Percentiles rank a stretch among this genome's conserved stretches.
Conservation (phyloP, 148 eudicot genomes). For the Amaranthus palmeri region DNA sequence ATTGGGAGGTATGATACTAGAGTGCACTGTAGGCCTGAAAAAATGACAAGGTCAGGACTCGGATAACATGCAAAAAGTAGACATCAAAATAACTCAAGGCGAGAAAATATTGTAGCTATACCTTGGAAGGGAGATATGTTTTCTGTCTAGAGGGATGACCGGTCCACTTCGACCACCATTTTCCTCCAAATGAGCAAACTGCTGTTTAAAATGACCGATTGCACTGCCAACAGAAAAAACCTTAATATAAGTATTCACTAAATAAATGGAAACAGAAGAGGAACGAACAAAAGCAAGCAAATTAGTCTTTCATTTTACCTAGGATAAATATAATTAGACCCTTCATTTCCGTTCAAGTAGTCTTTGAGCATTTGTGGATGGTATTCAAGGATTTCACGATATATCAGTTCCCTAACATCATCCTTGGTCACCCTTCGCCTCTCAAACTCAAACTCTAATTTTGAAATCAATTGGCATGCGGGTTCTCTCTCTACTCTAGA, state of each 20-base stretch:
- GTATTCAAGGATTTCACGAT: conserved; percentile 70
- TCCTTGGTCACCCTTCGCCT: conserved; percentile 56
- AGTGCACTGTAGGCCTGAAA: conserved; percentile 69
- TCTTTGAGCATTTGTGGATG: conserved; percentile 73
- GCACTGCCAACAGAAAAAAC: conserved; percentile 40
- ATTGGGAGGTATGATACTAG: conserved; percentile 50
- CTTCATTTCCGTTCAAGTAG: conserved; percentile 59
- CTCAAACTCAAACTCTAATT: conserved; percentile 78
- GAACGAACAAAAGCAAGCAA: not conserved
- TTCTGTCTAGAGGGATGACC: conserved; percentile 59
- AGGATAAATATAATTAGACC: conserved; percentile 57
- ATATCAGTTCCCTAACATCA: conserved; percentile 63
- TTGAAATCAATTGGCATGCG: conserved; percentile 60
- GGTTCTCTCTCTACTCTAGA: conserved; percentile 74
- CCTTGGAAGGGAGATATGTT: conserved; percentile 68
- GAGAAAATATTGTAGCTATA: conserved; percentile 6
- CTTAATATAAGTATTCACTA: not conserved
- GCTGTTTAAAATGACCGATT: conserved; percentile 63
- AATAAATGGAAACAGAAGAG: not conserved
- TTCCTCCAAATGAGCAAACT: conserved; percentile 78
- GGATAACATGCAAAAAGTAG: not conserved
- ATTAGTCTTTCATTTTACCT: conserved; percentile 36
- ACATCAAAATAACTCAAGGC: not conserved
- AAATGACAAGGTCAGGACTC: not conserved
- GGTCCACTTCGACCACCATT: conserved; percentile 65